Evolutionary conservation across 2,329 filamentous ascomycete species (phyloP).

Genomic region (Ilyonectria destructans): DNA sequence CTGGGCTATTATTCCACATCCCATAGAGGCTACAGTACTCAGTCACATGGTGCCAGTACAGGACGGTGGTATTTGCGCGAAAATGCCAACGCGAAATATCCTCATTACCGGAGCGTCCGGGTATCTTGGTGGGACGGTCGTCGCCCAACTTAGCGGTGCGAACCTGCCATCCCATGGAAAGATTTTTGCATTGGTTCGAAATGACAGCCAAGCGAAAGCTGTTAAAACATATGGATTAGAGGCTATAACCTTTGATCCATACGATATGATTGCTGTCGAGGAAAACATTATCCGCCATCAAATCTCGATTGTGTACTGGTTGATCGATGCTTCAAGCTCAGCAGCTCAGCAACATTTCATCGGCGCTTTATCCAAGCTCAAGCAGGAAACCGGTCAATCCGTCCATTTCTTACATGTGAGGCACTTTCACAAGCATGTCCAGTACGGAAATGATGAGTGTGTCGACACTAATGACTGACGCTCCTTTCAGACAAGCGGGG

Average conservation of each 20-base stretch:
- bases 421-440: background rate
- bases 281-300: slow-evolving; percentile 58
- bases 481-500: slow-evolving; percentile 61
- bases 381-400: slow-evolving; percentile 42
- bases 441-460: background rate
- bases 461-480: background rate
- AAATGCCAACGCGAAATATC: slow-evolving; percentile 51
- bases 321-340: slow-evolving; percentile 59
- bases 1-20: too few relatives aligned
- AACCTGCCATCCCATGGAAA: slow-evolving; percentile 60
- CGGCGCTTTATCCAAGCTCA: slow-evolving; percentile 62
- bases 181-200: slow-evolving; percentile 65
- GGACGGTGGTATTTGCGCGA: background rate
- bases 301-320: slow-evolving; percentile 66
- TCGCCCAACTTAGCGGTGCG: slow-evolving; percentile 51
- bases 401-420: slow-evolving; percentile 35
- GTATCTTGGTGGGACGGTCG: slow-evolving; percentile 67
- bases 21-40: too few relatives aligned
- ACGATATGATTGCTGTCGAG: slow-evolving; percentile 55
- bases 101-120: slow-evolving; percentile 68
- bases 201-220: slow-evolving; percentile 60
- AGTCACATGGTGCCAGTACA: too few relatives aligned
- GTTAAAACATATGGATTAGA: slow-evolving; percentile 62
- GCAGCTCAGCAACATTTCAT: slow-evolving; percentile 60
- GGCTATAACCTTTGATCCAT: slow-evolving; percentile 59